phyloP scores from a whole-genome alignment of 1,139 yeast genomes.

The Protomyces pachydermus region DNA sequence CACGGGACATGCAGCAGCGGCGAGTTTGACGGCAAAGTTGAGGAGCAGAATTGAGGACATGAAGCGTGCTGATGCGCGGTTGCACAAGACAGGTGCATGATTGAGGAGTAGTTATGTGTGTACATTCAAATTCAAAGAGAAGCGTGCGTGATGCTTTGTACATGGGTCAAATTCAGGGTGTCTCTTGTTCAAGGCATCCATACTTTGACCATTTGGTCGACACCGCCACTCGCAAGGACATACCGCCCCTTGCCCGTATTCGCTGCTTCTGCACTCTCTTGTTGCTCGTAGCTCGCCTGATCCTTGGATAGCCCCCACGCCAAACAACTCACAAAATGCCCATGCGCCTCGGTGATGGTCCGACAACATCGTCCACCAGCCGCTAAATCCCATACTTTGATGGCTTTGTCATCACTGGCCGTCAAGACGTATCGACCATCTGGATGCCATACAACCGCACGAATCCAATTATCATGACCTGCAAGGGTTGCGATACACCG shows the following conservation, averaged over 20 bases:
- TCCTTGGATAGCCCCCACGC: slow-evolving; percentile 47
- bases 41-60: slow-evolving; percentile 84
- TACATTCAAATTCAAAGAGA: no score
- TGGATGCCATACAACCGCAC: slow-evolving; percentile 65
- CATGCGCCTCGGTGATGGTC: slow-evolving; percentile 56
- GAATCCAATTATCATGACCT: slow-evolving; percentile 89
- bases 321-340: slow-evolving; percentile 65
- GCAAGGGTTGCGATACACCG: slow-evolving; percentile 51
- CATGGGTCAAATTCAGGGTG: no score
- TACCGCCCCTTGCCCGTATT: slow-evolving; percentile 25
- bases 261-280: slow-evolving; percentile 21
- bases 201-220: slow-evolving; percentile 74
- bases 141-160: no score
- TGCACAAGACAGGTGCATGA: no score
- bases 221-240: slow-evolving; percentile 71
- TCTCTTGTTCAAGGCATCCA: slow-evolving; percentile 47
- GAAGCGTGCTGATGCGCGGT: slow-evolving; percentile 44
- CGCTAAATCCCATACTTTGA: slow-evolving; percentile 74
- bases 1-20: slow-evolving; percentile 51
- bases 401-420: slow-evolving; percentile 72
- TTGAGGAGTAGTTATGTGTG: no score
- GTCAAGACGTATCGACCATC: slow-evolving; percentile 66
- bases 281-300: slow-evolving; percentile 1
- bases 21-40: slow-evolving; percentile 78
- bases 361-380: slow-evolving; percentile 51